These are phyloP conservation scores for Aspergillus funiculosus DNA, from an alignment of 495 filamentous ascomycete genomes.

Conservation along the genomic window DNA sequence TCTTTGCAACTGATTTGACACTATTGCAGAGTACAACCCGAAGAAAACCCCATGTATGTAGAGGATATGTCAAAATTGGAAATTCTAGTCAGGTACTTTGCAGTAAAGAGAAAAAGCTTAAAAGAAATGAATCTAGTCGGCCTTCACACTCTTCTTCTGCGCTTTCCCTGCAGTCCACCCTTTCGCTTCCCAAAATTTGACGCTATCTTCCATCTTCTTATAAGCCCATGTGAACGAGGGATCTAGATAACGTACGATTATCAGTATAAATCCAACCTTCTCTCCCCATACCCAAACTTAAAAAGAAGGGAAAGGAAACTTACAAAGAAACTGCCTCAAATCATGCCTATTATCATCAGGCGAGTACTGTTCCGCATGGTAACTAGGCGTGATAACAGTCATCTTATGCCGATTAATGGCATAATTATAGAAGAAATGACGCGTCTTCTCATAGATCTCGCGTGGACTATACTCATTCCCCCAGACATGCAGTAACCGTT, in stretches of 20 bases:
- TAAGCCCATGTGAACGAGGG: constrained; percentile 38
- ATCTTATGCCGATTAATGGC: constrained; percentile 61
- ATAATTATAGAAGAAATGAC: constrained; percentile 57
- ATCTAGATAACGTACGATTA: constrained; percentile 17
- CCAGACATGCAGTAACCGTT: constrained; percentile 67
- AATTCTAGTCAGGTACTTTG: too few relatives aligned
- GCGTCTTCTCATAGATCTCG: constrained; percentile 55
- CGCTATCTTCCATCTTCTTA: constrained; percentile 39
- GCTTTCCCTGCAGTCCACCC: constrained; percentile 35
- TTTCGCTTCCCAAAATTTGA: constrained; percentile 36
- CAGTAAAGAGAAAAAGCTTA: too few relatives aligned
- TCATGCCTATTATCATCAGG: constrained; percentile 69
- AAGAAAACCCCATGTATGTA: too few relatives aligned
- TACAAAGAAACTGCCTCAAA: constrained; percentile 52
- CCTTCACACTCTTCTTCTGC: constrained; percentile 41
- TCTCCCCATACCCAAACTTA: not conserved
- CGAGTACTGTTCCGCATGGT: constrained; percentile 50
- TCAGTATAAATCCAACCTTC: not conserved
- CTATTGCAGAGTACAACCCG: too few relatives aligned
- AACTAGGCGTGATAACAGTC: constrained; percentile 58
- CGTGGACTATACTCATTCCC: constrained; percentile 42
- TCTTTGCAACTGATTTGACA: too few relatives aligned
- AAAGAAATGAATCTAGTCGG: constrained; percentile 20
- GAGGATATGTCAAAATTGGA: too few relatives aligned
- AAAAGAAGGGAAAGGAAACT: constrained; percentile 2